phyloP scores from a whole-genome alignment of 345 rosid genomes.

The Euclidium syriacum region DNA sequence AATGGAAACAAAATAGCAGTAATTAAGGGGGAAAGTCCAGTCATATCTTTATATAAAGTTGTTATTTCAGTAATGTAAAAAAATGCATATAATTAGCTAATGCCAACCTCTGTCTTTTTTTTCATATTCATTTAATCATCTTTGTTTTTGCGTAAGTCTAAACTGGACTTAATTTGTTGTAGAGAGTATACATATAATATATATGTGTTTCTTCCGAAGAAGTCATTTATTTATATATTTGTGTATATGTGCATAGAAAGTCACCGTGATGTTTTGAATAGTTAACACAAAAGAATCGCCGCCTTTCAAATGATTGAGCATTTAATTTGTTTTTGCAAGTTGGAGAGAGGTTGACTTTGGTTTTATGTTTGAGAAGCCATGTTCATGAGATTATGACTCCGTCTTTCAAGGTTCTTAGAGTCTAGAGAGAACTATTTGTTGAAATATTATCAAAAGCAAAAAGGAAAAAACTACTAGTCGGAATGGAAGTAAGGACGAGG shows the following conservation, averaged over 20 bases:
- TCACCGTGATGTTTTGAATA: conserved; percentile 10
- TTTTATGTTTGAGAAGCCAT: conserved; percentile 23
- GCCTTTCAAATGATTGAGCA: conserved; percentile 25
- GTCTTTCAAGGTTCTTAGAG: conserved; percentile 22
- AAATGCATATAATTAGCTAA: background rate
- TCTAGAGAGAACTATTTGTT: background rate
- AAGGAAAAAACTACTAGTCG: background rate
- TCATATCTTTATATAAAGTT: background rate
- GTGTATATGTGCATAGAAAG: conserved; percentile 1
- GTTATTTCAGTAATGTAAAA: too few relatives aligned
- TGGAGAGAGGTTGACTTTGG: conserved; percentile 27
- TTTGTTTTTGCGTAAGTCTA: background rate
- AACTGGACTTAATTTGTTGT: conserved; percentile 1
- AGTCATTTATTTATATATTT: too few relatives aligned
- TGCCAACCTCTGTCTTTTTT: conserved; percentile 4
- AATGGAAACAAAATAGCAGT: background rate
- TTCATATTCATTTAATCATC: background rate
- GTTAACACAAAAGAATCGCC: conserved; percentile 15
- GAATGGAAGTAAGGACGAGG: background rate
- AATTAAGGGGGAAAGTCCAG: background rate
- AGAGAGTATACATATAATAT: background rate
- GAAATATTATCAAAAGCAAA: too few relatives aligned
- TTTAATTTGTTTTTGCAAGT: background rate
- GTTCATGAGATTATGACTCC: conserved; percentile 3
- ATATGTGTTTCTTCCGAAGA: too few relatives aligned